phyloP scores from a whole-genome alignment of 768 basidiomycete species.

The Nidularia pulvinata region DNA sequence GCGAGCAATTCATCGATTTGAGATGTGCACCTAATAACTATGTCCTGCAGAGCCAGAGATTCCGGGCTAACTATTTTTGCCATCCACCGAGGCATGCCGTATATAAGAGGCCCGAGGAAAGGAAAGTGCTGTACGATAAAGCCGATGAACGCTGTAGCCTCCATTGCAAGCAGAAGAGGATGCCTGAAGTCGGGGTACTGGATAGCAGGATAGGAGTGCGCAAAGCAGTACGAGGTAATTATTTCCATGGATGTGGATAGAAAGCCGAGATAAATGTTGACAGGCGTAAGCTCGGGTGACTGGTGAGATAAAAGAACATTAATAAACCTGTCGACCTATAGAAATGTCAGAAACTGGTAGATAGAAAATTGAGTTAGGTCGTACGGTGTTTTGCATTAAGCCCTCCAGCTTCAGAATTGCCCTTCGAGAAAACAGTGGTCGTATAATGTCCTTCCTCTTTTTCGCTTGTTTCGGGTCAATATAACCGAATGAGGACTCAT shows the following conservation, averaged over 20 bases:
- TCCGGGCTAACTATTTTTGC: too few species aligned
- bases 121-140: conserved; percentile 2
- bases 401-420: conserved; percentile 25
- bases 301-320: background rate
- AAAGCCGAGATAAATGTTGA: conserved; percentile 20
- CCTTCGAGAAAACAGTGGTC: conserved; percentile 29
- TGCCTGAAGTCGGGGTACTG: conserved; percentile 18
- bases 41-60: too few species aligned
- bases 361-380: background rate
- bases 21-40: too few species aligned
- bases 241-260: conserved; percentile 23
- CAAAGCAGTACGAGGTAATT: conserved; percentile 27
- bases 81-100: too few species aligned
- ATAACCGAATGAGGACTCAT: conserved; percentile 22
- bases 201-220: conserved; percentile 18
- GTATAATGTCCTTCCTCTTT: conserved; percentile 20
- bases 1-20: conserved; percentile 27
- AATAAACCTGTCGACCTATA: conserved; percentile 20
- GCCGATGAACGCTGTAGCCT: conserved; percentile 5
- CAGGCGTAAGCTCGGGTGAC: conserved; percentile 6
- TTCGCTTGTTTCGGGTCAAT: conserved; percentile 20
- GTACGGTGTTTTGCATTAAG: conserved; percentile 21
- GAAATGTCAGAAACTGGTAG: background rate
- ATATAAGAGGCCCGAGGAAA: background rate
- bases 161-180: conserved; percentile 16